Base-by-base conservation (phyloP, 495 filamentous ascomycete species). In the Xeromyces bisporus region DNA sequence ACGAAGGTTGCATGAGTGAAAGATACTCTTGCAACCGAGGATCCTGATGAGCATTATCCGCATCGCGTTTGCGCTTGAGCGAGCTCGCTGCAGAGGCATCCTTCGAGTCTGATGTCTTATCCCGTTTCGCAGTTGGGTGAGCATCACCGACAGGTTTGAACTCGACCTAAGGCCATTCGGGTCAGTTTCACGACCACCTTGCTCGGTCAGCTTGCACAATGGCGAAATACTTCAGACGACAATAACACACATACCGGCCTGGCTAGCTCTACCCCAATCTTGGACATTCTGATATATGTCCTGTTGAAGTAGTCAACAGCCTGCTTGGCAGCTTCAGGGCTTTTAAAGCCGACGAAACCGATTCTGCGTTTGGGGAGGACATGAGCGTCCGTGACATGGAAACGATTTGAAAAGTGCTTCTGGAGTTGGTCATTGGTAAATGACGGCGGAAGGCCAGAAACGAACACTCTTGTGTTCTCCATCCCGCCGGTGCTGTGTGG, bases 241-340 rank as follows among this genome's bases (percentile, higher is more conserved):
- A 31, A 31, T 36, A 28, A n/a, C 29, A 25, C 20, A 57, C 74
- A 46, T 67, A 89, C 81, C 39, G 89, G 76, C 41, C 73, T 74
- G 40, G 89, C 91, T 48, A 93, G 60, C 62, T 96, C 91, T 42
- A 94, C 89, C 15, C 53, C 59, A 41, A 99, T 81, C 69, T 73
- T 89, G n/a, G 85, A 91, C 85, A 92, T 91, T 37, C 84, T 81
- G 38, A 97, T 80, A 54, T 85, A 97, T 37, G 85, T 71, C 45
- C 72, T 80, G 59, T 99, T 85, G 69, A 93, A 92, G 57, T 92
- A 93, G 45, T 80, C 81, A 39, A 87, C 78, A 28, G 89, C 89
- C 41, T 72, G 66, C 26, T 65, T 56, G 29, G 89, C 89, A 42
- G 78, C 78, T 38, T 86, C 71, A 26, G 72, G 62, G 32, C 69